Evolutionary conservation across 805 yeast species (phyloP), one percentile per base, ranked within the genome.

Genomic region (Metschnikowia santaceciliae): DNA sequence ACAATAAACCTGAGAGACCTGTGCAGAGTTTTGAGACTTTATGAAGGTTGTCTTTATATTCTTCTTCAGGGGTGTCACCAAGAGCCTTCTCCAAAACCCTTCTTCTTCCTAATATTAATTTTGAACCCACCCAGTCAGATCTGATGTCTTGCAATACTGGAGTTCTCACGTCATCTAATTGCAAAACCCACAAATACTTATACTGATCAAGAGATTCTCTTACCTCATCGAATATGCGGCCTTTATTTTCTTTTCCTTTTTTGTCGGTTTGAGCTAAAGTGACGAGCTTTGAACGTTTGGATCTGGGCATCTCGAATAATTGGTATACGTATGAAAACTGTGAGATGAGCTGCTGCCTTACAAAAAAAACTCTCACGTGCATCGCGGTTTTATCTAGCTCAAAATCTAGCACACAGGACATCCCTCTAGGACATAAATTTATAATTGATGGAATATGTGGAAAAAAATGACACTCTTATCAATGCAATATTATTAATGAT

Each of bases 211-310:
- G 78, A 17, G 87, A 83, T 53, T 79, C 79, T 73, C 96, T 84
- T 47, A 94, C 84, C 56, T 90, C 97, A 64, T 91, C 97, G 60
- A 90, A 94, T 59, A 92, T 83, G 62, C 92, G 79, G 60, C 83
- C 92, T 69, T 94, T 94, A 72, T 90, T 90, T 61, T 89, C 97
- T 59, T 85, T 84, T 46, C 97, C 97, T 67, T 94, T 94, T 72
- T 90, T 94, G 60, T 90, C 97, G 56, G 98, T 92, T 67, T 92
- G 92, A 36, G 99, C 94, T 61, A 94, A 78, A 13, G 98, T 88
- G 54, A 94, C 96, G 61, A 91, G 84, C 83, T 89, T 94, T 60
- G 97, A 86, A 81, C 98, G 92, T 69, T 84, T 91, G 35, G 97
- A 90, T 80, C 96, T 89, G 55, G 99, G 97, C 99, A 92, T 92